A percentile compares a stretch with the other conserved stretches of the same genome.
Evolutionary conservation across 352 stramenopile genomes (phyloP).

Genomic region (Pythium periplocum): DNA sequence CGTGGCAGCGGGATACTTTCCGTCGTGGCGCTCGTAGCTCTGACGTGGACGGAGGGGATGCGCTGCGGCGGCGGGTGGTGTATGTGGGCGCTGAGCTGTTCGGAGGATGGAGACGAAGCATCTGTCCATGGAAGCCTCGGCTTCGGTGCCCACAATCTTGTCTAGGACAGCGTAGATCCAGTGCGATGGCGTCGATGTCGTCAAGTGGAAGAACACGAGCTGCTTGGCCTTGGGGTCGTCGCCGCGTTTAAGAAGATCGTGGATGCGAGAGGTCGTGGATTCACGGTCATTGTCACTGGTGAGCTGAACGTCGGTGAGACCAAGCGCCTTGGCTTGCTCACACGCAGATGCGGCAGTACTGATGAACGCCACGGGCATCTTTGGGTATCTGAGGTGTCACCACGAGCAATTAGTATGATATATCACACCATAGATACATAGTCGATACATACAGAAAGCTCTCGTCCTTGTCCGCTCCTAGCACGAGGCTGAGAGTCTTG

Average conservation of each 20-base stretch:
- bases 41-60: constrained; percentile 60
- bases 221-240: constrained; percentile 32
- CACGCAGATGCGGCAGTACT: constrained; percentile 31
- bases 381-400: constrained; percentile 33
- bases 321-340: constrained; percentile 23
- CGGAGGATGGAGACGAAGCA: constrained; percentile 44
- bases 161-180: constrained; percentile 42
- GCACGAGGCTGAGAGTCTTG: too few species aligned
- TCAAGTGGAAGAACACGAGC: constrained; percentile 52
- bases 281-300: constrained; percentile 6
- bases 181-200: constrained; percentile 18
- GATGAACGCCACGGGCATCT: constrained; percentile 59
- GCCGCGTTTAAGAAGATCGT: constrained; percentile 20
- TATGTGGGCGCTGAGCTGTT: constrained; percentile 15
- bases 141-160: constrained; percentile 7
- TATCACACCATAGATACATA: not conserved
- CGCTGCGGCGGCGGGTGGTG: constrained; percentile 5
- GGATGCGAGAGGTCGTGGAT: constrained; percentile 12
- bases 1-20: constrained; percentile 26
- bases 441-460: constrained; percentile 16
- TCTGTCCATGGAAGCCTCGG: constrained; percentile 20
- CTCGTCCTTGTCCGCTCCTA: not conserved
- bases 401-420: too few species aligned
- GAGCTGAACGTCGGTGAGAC: constrained; percentile 30
- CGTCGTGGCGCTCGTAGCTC: constrained; percentile 56